Evolutionary conservation across 1,139 yeast genomes (phyloP), one percentile per base, ranked within the genome.

Genomic region (Magnusiomyces starmeri): DNA sequence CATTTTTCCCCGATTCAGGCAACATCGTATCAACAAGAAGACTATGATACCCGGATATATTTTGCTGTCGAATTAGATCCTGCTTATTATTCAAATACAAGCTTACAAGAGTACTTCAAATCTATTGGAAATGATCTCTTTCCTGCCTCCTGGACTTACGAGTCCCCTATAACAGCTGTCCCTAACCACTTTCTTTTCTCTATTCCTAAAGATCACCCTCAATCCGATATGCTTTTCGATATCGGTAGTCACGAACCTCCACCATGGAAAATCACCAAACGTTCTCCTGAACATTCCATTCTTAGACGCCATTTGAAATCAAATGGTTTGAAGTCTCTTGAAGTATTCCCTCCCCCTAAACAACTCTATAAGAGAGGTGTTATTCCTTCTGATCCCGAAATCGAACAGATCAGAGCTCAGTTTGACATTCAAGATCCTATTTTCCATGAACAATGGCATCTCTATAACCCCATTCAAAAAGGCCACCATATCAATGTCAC

Each of bases 401-500:
- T 32, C 37, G n/a, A 32, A 32, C 18, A n/a, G n/a, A 18, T 18
- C 12, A 32, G 12, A 7, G 35, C 20, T 9, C 20, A 75, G 54
- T 76, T 89, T 53, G 71, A 68, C 10, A 92, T 92, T 51, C 65
- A 75, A 22, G 99, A 92, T 68, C 98, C 98, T 0, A 70, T 77
- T 16, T 92, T 94, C 63, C 66, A 70, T 9, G 74, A 77, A 45
- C 99, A 94, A 68, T 94, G 99, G 99, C 97, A 92, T 68, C 69
- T 94, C 29, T 69, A 85, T 44, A 94, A 94, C 63, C 73, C 87
- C 0, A 66, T 68, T 2, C 80, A 72, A 59, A 87, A 87, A 0
- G 95, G 95, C 0, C 76, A 88, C 61, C 97, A 92, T 64, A 81
- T 92, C 50, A 92, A 94, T 63, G 94, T 88, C 12, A 73, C 88